Conservation (phyloP, 306 rosid genomes). For the Quercus bicolor region DNA sequence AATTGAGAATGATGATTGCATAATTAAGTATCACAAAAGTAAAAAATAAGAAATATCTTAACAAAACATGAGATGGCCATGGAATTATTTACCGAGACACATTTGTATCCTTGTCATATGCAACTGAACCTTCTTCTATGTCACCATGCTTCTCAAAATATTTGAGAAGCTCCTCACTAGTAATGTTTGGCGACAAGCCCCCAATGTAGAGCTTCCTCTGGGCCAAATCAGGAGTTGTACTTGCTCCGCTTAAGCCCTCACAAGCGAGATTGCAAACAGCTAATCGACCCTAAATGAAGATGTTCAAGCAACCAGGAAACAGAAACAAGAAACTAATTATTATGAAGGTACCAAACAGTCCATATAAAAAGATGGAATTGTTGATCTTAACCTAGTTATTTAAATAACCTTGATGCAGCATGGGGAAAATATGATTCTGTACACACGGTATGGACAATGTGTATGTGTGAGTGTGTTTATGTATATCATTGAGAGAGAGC, state of each 20-base stretch:
- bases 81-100: constrained; percentile 51
- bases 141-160: constrained; percentile 63
- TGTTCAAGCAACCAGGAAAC: constrained; percentile 1
- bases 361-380: neutral
- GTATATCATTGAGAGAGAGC: too few species aligned
- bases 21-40: neutral
- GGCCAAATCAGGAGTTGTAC: constrained; percentile 55
- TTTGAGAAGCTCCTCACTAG: constrained; percentile 61
- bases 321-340: neutral
- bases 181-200: constrained; percentile 65
- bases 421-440: neutral
- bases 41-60: neutral
- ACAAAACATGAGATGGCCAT: neutral
- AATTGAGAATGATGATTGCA: neutral
- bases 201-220: constrained; percentile 82
- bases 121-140: constrained; percentile 88
- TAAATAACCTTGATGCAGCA: neutral
- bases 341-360: neutral
- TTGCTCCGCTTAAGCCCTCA: constrained; percentile 62
- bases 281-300: constrained; percentile 55
- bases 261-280: constrained; percentile 72
- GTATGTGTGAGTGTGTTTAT: neutral
- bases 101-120: constrained; percentile 72
- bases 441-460: neutral
- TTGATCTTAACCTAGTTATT: neutral